A percentile compares a stretch with the other conserved stretches of the same genome.
These are phyloP conservation scores for Xerophyta viscosa DNA, from an alignment of 106 monocot species.

Conservation along the genomic window DNA sequence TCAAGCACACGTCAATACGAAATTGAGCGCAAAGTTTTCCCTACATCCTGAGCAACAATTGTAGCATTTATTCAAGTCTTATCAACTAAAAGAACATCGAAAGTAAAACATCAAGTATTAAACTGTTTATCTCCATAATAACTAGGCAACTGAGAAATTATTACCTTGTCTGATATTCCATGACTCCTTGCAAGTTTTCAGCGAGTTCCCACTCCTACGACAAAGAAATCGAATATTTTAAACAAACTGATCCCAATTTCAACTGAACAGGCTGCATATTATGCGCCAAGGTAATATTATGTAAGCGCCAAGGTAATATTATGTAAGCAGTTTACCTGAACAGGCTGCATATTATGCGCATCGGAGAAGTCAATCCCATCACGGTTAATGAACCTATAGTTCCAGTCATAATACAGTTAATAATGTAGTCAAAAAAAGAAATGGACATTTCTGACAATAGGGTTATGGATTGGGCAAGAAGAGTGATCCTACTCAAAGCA, in stretches of 20 bases:
- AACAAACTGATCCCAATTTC: conserved; percentile 2
- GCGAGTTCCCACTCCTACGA: conserved; percentile 88
- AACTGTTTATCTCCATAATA: neutral
- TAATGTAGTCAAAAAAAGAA: neutral
- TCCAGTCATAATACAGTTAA: neutral
- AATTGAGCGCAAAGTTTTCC: too few relatives aligned
- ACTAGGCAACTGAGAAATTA: neutral
- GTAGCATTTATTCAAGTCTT: too few relatives aligned
- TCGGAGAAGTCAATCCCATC: conserved; percentile 98
- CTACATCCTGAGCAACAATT: too few relatives aligned
- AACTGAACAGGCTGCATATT: conserved; percentile 95
- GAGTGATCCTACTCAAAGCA: too few relatives aligned
- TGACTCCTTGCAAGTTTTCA: conserved; percentile 85
- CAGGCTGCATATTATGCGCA: conserved; percentile 88
- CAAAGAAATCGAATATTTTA: conserved; percentile 12
- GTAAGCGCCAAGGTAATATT: too few relatives aligned
- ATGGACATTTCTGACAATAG: neutral
- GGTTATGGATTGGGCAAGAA: too few relatives aligned
- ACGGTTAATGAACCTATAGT: conserved; percentile 76
- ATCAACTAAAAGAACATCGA: neutral
- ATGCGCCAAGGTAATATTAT: too few relatives aligned
- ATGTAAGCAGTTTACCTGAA: conserved; percentile 59
- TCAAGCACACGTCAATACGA: too few relatives aligned
- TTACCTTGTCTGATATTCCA: conserved; percentile 98
- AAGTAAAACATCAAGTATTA: neutral